Evolutionary conservation across 148 eudicot species (phyloP).

Genomic region (Spergularia bocconei): DNA sequence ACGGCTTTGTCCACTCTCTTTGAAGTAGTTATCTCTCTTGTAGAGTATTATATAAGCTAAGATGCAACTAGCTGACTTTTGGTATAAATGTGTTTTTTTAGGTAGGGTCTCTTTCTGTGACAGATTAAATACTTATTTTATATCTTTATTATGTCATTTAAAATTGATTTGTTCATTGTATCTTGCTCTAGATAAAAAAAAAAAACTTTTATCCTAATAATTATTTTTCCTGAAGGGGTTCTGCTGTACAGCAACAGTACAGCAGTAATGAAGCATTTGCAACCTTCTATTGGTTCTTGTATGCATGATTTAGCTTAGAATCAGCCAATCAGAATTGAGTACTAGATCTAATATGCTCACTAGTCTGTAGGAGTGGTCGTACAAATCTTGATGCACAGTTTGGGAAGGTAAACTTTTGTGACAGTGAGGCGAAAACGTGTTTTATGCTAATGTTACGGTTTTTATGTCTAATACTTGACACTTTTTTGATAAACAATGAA

Average conservation of each 20-base stretch:
- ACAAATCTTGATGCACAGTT: not conserved
- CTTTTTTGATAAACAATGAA: too few relatives aligned
- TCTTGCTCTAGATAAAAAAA: too few relatives aligned
- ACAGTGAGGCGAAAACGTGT: constrained; percentile 1
- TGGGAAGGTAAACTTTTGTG: not conserved
- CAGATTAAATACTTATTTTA: constrained; percentile 10
- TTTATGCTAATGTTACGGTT: not conserved
- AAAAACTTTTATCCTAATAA: not conserved
- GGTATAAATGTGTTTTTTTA: constrained; percentile 16
- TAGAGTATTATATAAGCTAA: constrained; percentile 17
- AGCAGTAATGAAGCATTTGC: constrained; percentile 14
- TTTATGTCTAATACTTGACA: too few relatives aligned
- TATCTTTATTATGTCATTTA: constrained; percentile 14
- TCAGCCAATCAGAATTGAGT: not conserved
- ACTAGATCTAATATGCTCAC: constrained; percentile 3
- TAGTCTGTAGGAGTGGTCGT: not conserved
- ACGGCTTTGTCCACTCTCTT: constrained; percentile 23
- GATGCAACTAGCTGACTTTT: constrained; percentile 40
- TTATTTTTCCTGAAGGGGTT: not conserved
- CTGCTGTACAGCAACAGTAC: constrained; percentile 7
- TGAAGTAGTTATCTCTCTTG: constrained; percentile 19
- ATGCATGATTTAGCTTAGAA: not conserved
- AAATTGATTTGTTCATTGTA: constrained; percentile 22
- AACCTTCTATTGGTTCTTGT: constrained; percentile 11
- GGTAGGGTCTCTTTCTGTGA: constrained; percentile 24